Conservation (phyloP, 2,329 filamentous ascomycete species). For the Stagonosporopsis vannaccii region DNA sequence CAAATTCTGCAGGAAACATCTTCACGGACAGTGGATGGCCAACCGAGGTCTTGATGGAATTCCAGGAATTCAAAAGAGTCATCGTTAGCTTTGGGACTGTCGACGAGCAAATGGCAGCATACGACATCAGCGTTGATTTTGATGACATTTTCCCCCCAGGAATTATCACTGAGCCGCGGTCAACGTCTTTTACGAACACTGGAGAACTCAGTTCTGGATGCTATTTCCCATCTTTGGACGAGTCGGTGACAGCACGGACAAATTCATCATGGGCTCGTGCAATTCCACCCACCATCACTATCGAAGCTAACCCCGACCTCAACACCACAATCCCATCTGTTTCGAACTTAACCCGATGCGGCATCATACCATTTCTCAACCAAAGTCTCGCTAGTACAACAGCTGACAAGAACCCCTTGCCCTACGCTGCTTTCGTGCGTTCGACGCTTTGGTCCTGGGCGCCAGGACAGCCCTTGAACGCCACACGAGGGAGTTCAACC, state of each 20-base stretch:
- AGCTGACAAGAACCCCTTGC: conserved; percentile 55
- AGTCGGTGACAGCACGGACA: conserved; percentile 54
- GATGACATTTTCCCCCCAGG: conserved; percentile 63
- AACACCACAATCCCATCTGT: conserved; percentile 36
- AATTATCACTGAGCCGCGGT: conserved; percentile 34
- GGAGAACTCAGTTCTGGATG: conserved; percentile 61
- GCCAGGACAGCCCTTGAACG: conserved; percentile 61
- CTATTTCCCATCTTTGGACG: conserved; percentile 56
- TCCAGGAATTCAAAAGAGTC: conserved; percentile 61
- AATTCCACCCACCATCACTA: conserved; percentile 22
- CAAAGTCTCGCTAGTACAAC: conserved; percentile 60
- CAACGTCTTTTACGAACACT: conserved; percentile 45
- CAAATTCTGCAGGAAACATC: conserved; percentile 43
- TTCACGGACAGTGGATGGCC: conserved; percentile 70
- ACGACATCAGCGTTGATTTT: conserved; percentile 62
- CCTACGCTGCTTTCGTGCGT: conserved; percentile 61
- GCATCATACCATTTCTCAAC: conserved; percentile 68
- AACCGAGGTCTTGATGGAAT: conserved; percentile 64
- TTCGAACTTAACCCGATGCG: conserved; percentile 61
- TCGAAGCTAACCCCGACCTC: conserved; percentile 35
- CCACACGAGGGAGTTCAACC: conserved; percentile 41
- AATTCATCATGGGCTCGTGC: conserved; percentile 56
- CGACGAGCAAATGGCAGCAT: conserved; percentile 64
- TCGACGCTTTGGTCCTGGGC: conserved; percentile 68
- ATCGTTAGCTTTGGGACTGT: conserved; percentile 64